Conservation (phyloP, 2,329 filamentous ascomycete species). For the Corinectria fuckeliana region DNA sequence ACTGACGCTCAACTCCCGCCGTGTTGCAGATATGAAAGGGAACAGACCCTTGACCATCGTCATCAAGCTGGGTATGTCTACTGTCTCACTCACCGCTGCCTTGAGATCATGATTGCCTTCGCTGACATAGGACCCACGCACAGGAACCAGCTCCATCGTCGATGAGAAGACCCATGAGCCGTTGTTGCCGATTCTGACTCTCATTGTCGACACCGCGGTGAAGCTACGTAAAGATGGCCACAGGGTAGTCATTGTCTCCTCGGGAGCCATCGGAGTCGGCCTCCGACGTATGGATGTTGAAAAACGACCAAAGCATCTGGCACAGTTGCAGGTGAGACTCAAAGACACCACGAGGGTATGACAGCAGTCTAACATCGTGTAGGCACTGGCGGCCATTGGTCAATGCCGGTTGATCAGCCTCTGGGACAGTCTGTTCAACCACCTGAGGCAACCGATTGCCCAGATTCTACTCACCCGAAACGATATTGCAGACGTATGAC, state of each 20-base stretch:
- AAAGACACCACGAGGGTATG: neutral
- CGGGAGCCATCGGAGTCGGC: constrained; percentile 94
- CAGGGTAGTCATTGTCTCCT: constrained; percentile 94
- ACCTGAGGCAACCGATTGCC: constrained; percentile 88
- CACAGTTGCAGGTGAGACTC: constrained; percentile 74
- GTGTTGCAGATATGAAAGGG: constrained; percentile 66
- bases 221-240: constrained; percentile 90
- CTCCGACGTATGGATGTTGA: constrained; percentile 88
- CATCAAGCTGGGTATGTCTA: constrained; percentile 79
- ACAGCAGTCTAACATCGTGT: constrained; percentile 18
- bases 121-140: constrained; percentile 31
- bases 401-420: constrained; percentile 94
- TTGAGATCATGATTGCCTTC: constrained; percentile 22
- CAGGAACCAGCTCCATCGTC: constrained; percentile 98
- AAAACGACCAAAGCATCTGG: constrained; percentile 86
- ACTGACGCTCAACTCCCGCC: constrained; percentile 54
- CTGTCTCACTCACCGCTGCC: constrained; percentile 1
- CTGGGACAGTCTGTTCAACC: constrained; percentile 91
- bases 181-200: constrained; percentile 84
- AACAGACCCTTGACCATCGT: constrained; percentile 65
- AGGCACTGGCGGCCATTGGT: constrained; percentile 92
- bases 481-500: constrained; percentile 87
- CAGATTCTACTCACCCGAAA: constrained; percentile 94
- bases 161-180: constrained; percentile 96
- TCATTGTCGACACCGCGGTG: constrained; percentile 94